Evolutionary conservation across 495 filamentous ascomycete genomes (phyloP).

Genomic region (Schizothecium vesticola): DNA sequence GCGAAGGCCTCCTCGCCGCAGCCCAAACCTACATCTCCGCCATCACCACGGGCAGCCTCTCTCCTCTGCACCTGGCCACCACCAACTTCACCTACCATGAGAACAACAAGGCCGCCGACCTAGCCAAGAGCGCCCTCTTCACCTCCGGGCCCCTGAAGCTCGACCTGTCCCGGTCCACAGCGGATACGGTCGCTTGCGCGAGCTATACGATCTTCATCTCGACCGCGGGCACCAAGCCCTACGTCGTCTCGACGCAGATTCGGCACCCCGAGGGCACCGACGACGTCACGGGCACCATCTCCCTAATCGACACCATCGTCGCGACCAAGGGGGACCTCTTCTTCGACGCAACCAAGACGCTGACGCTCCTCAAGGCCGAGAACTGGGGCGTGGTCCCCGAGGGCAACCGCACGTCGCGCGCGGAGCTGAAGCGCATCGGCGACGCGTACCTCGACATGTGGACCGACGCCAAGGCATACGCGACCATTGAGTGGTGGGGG

Average conservation of each 20-base stretch:
- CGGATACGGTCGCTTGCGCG: conserved; percentile 38
- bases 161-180: conserved; percentile 30
- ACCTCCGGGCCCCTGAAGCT: conserved; percentile 29
- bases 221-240: conserved; percentile 28
- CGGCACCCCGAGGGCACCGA: conserved; percentile 21
- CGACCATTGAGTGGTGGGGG: conserved; percentile 24
- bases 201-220: conserved; percentile 38
- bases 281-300: conserved; percentile 26
- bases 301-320: conserved; percentile 33
- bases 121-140: conserved; percentile 27
- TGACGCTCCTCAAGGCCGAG: conserved; percentile 25
- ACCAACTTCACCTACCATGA: conserved; percentile 18
- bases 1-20: conserved; percentile 9
- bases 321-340: conserved; percentile 33
- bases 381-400: conserved; percentile 37
- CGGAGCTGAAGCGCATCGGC: conserved; percentile 35
- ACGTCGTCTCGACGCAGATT: conserved; percentile 34
- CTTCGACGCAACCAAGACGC: conserved; percentile 35
- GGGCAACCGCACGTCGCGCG: conserved; percentile 27
- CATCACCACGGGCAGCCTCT: not conserved
- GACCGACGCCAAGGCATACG: conserved; percentile 24
- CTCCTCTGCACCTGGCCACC: conserved; percentile 13
- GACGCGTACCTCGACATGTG: conserved; percentile 42
- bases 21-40: conserved; percentile 10
- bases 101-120: conserved; percentile 23